Conservation (phyloP, 305 asterid genomes). For the Euphrasia arctica region DNA sequence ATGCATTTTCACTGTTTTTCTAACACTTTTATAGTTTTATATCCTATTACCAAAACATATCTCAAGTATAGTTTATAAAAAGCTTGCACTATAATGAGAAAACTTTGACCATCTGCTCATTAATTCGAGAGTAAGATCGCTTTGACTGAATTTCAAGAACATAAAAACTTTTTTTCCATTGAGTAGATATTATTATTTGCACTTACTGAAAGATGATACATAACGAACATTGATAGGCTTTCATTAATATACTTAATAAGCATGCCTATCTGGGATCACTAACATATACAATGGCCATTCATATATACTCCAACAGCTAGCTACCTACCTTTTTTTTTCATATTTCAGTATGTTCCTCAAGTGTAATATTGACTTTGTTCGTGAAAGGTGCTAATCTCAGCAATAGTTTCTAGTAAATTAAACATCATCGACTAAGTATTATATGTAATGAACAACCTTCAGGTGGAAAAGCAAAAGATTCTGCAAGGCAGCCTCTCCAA, state of each 20-base stretch:
- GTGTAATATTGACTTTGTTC: constrained; percentile 7
- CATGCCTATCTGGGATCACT: not conserved
- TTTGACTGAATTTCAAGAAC: not conserved
- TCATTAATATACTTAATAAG: constrained; percentile 2
- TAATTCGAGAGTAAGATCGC: not conserved
- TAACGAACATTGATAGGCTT: not conserved
- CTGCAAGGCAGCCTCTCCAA: constrained; percentile 55
- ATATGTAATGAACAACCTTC: constrained; percentile 22
- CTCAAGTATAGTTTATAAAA: not conserved
- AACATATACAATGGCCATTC: constrained; percentile 13
- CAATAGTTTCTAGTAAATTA: constrained; percentile 1
- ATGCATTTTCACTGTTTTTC: constrained; percentile 12
- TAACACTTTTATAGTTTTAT: not conserved
- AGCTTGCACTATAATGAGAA: not conserved
- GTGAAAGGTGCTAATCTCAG: constrained; percentile 10
- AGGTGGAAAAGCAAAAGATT: constrained; percentile 94
- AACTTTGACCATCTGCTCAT: not conserved
- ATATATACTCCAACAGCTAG: not conserved
- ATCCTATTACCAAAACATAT: constrained; percentile 15
- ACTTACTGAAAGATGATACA: not conserved
- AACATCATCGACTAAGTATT: not conserved
- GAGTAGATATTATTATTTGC: not conserved
- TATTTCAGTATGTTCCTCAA: constrained; percentile 9
- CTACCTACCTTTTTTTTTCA: too few relatives aligned
- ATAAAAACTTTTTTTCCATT: not conserved